Base-by-base conservation (phyloP, 2,329 filamentous ascomycete species). In the Diaporthe ampelina region DNA sequence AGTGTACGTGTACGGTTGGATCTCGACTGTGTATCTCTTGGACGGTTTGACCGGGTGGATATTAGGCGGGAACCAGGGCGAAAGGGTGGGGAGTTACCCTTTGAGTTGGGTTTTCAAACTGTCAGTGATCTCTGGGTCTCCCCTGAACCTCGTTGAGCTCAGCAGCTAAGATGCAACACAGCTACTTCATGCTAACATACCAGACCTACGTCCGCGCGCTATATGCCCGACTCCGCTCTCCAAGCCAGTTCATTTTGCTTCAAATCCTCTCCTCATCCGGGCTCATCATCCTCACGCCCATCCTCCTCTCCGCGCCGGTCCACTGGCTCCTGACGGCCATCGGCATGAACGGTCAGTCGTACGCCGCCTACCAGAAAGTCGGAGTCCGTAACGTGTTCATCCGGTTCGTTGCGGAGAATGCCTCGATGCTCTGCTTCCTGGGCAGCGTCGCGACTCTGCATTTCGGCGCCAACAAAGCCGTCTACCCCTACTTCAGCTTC, bases 401-500 rank as follows among this genome's bases (percentile, higher is more conserved):
- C 78, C 89, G 91, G 32, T 91, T 91, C 77, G 81, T 93, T 26
- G 90, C 91, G 50, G 91, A 93, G 81, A 93, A 92, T 79, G 89
- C 90, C 13, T 91, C 88, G 71, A 93, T 93, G 91, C 85, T 90
- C n/a, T 85, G 91, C 54, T 93, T 93, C 78, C 83, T 93, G 10
- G 91, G 91, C 67, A 90, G 89, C 80, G 89, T 93, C 74, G 84
- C 91, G 29, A 91, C 93, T 26, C 82, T 93, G 73, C 91, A 93
- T 81, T 92, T 91, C 79, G 91, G 91, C 50, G 84, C 88, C 76
- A 93, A 93, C 84, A 90, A 91, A 81, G 86, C 91, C 78, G 89
- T 93, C 45, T 93, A 93, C 80, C 91, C 91, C 1, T 93, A 93
- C 80, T 93, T 93, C 78, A 88, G 91, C 37, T 93, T 93, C 81